These are phyloP conservation scores for Aspergillus cavernicola DNA, from an alignment of 495 filamentous ascomycete genomes.

Conservation along the genomic window DNA sequence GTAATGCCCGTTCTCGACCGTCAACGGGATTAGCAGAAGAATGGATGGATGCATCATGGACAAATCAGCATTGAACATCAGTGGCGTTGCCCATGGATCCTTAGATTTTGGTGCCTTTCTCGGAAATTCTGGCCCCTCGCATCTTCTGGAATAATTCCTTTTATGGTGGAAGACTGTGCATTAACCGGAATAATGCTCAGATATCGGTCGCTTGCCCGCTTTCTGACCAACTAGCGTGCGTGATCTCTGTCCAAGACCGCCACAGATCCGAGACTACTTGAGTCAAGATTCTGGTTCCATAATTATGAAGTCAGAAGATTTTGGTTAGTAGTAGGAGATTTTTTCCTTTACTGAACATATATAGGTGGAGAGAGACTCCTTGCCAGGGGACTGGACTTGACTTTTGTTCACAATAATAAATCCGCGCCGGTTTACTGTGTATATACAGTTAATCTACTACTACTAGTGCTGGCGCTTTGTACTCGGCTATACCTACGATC, in stretches of 20 bases:
- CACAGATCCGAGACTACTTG: slow-evolving; percentile 8
- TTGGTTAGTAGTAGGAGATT: not conserved
- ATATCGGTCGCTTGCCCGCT: not conserved
- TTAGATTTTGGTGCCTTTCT: not conserved
- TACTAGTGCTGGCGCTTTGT: not conserved
- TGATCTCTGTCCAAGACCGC: not conserved
- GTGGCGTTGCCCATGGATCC: slow-evolving; percentile 5
- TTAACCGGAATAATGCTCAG: slow-evolving; percentile 5
- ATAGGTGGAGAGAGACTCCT: slow-evolving; percentile 3
- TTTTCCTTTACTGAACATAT: not conserved
- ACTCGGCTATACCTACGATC: not conserved
- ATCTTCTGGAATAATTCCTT: slow-evolving; percentile 8
- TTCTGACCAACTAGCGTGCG: not conserved
- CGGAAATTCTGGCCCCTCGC: not conserved
- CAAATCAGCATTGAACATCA: not conserved
- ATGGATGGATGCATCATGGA: not conserved
- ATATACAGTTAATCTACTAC: not conserved
- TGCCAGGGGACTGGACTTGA: not conserved
- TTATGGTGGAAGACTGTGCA: slow-evolving; percentile 8
- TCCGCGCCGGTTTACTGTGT: too few species aligned
- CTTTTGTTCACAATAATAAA: too few species aligned
- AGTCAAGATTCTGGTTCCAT: slow-evolving; percentile 9
- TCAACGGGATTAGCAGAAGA: not conserved
- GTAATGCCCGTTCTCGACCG: not conserved
- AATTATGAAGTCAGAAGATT: slow-evolving; percentile 8